phyloP scores from a whole-genome alignment of 495 filamentous ascomycete genomes.

The Tuber brumale region DNA sequence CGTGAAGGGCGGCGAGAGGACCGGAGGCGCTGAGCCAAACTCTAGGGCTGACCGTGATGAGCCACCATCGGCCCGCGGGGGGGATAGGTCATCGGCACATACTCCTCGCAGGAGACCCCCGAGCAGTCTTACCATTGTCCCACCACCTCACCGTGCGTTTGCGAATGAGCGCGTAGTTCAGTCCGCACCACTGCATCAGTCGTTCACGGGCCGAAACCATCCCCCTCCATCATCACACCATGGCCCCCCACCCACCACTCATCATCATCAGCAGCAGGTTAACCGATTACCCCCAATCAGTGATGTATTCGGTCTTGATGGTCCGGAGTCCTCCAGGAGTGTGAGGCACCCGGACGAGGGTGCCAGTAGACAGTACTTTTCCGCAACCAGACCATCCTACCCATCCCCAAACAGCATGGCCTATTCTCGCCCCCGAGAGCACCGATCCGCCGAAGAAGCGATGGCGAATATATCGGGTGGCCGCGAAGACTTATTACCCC shows the following conservation, averaged over 20 bases:
- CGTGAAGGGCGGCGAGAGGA: conserved; percentile 61
- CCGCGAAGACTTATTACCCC: conserved; percentile 81
- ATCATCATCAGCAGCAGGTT: conserved; percentile 80
- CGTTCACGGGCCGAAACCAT: conserved; percentile 84
- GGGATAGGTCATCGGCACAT: conserved; percentile 48
- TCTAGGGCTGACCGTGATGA: conserved; percentile 49
- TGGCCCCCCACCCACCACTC: conserved; percentile 81
- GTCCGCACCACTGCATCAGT: conserved; percentile 90
- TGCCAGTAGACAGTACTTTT: conserved; percentile 60
- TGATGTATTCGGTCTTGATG: conserved; percentile 82
- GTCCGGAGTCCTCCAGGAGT: conserved; percentile 56
- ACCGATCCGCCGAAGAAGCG: conserved; percentile 90
- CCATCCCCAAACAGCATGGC: conserved; percentile 65
- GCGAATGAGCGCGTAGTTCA: conserved; percentile 94
- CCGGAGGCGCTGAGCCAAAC: conserved; percentile 50
- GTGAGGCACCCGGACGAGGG: conserved; percentile 42
- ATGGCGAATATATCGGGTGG: conserved; percentile 84
- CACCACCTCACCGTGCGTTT: conserved; percentile 90
- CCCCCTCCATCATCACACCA: conserved; percentile 79
- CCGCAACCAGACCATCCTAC: conserved; percentile 64
- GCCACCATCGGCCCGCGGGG: conserved; percentile 49
- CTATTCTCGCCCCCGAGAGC: conserved; percentile 69
- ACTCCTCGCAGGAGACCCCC: conserved; percentile 71
- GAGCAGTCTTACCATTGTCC: conserved; percentile 88
- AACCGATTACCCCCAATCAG: conserved; percentile 91